Conservation (phyloP, 108 stramenopile species). For the Schizochytrium sp. region DNA sequence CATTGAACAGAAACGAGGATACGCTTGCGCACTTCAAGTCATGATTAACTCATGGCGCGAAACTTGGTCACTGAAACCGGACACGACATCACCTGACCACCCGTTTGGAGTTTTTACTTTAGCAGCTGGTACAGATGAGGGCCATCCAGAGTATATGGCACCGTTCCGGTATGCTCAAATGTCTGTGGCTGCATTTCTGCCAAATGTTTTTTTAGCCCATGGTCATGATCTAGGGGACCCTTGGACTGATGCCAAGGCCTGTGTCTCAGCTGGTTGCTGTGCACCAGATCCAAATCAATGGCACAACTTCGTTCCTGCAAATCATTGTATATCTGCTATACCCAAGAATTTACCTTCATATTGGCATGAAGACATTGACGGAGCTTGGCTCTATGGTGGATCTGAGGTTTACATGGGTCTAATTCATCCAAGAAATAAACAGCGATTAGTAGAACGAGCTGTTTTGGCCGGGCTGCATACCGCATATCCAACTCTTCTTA, state of each 20-base stretch:
- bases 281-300: not conserved
- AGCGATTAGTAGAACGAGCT: not conserved
- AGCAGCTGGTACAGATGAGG: slow-evolving; percentile 23
- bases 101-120: slow-evolving; percentile 38
- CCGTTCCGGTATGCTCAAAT: slow-evolving; percentile 29
- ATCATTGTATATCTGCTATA: not conserved
- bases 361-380: not conserved
- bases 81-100: not conserved
- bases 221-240: slow-evolving; percentile 56
- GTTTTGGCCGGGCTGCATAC: not conserved
- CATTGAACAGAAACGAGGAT: not conserved
- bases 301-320: not conserved
- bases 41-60: slow-evolving; percentile 28
- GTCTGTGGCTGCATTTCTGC: not conserved
- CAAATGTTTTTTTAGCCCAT: not conserved
- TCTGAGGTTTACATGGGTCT: not conserved
- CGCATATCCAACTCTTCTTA: too few relatives aligned
- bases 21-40: not conserved
- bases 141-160: not conserved
- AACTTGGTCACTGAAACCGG: not conserved
- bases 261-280: not conserved
- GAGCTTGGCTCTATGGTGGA: not conserved
- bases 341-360: not conserved
- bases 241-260: slow-evolving; percentile 17
- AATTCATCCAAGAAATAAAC: slow-evolving; percentile 32